Conservation (phyloP, 371 early-diverging fungal species). For the Mortierella sp. region DNA sequence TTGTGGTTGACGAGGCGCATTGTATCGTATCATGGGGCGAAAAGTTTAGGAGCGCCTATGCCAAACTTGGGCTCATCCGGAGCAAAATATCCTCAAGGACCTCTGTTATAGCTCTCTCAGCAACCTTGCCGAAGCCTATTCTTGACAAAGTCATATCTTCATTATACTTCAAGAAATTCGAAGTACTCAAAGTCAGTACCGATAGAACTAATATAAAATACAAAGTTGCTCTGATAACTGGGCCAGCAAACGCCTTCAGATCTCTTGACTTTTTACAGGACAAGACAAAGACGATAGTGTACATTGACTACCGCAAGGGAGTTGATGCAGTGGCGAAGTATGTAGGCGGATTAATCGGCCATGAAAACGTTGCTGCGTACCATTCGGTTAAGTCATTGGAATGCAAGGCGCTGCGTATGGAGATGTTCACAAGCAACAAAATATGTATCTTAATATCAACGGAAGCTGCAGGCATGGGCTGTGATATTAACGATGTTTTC, state of each 20-base stretch:
- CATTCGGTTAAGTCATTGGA: slow-evolving; percentile 2
- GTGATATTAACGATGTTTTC: slow-evolving; percentile 21
- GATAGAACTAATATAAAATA: too few species aligned
- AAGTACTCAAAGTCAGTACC: too few species aligned
- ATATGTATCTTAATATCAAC: slow-evolving; percentile 8
- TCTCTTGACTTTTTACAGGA: neutral
- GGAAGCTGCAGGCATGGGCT: slow-evolving; percentile 36
- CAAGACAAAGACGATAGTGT: slow-evolving; percentile 3
- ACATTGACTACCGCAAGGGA: neutral
- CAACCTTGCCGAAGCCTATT: slow-evolving; percentile 9
- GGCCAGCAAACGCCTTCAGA: too few species aligned
- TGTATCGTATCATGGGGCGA: slow-evolving; percentile 16
- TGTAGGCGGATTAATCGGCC: neutral
- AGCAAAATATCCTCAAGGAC: neutral
- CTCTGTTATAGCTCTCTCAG: slow-evolving; percentile 20
- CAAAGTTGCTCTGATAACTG: too few species aligned
- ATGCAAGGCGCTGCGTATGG: neutral
- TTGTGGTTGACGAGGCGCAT: slow-evolving; percentile 33
- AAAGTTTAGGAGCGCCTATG: slow-evolving; percentile 6
- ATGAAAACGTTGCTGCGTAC: neutral
- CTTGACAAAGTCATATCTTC: slow-evolving; percentile 5
- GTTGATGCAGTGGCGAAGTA: neutral
- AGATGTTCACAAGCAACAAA: neutral
- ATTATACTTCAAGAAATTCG: neutral
- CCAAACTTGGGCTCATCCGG: slow-evolving; percentile 11